A percentile compares a stretch with the other conserved stretches of the same genome.
Evolutionary conservation across 306 rosid species (phyloP).

Genomic region (Pyrus pyrifolia): DNA sequence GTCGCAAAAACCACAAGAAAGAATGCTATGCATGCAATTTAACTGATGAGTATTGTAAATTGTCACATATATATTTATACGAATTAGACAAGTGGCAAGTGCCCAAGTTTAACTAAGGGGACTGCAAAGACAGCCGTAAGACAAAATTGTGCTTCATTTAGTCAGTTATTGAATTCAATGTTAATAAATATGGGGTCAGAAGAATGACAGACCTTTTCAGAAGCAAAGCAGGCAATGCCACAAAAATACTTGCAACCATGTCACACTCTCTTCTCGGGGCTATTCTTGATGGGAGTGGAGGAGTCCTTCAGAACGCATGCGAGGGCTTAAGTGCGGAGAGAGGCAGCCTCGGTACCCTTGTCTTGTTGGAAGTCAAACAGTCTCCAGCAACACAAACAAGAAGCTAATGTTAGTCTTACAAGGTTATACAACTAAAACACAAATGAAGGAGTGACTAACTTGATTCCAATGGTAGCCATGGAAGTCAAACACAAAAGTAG

Average conservation of each 20-base stretch:
- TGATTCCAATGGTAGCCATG: too few relatives aligned
- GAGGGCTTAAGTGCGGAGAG: background rate
- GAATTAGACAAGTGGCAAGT: background rate
- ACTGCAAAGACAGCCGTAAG: too few relatives aligned
- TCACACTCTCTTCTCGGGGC: conserved; percentile 55
- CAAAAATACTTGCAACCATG: conserved; percentile 79
- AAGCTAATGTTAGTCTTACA: too few relatives aligned
- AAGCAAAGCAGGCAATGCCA: conserved; percentile 80
- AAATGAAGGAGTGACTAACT: too few relatives aligned
- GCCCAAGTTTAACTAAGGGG: background rate
- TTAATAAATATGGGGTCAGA: background rate
- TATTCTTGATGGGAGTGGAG: conserved; percentile 24
- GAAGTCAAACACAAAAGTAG: too few relatives aligned
- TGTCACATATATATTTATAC: background rate
- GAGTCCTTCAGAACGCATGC: conserved; percentile 9
- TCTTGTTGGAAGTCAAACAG: too few relatives aligned
- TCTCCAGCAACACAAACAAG: too few relatives aligned
- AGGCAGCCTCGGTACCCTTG: conserved; percentile 34
- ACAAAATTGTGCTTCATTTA: background rate
- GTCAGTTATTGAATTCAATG: background rate
- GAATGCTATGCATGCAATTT: background rate
- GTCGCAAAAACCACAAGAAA: background rate
- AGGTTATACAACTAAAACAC: too few relatives aligned
- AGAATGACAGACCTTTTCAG: conserved; percentile 56
- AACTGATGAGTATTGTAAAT: background rate